Evolutionary conservation across 176 grass and related monocot species (phyloP).

Genomic region (Cymbopogon citratus): DNA sequence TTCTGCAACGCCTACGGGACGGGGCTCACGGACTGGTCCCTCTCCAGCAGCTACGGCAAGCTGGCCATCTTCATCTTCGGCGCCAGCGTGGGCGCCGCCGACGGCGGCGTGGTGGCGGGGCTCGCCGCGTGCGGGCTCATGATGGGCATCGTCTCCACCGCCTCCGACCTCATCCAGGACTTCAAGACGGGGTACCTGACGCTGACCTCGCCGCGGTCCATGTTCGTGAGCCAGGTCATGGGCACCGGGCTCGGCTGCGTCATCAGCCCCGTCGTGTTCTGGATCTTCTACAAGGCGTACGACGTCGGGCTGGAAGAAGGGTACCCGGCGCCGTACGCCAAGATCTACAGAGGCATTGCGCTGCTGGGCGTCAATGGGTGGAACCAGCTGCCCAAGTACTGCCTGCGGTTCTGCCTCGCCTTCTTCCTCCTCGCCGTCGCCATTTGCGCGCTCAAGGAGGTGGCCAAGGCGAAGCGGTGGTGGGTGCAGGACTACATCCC

Average conservation of each 20-base stretch:
- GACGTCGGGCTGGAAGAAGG: slow-evolving; percentile 1
- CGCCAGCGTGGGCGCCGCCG: slow-evolving; percentile 31
- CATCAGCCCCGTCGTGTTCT: slow-evolving; percentile 54
- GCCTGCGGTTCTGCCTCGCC: slow-evolving; percentile 48
- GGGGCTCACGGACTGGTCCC: slow-evolving; percentile 49
- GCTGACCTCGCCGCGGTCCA: slow-evolving; percentile 46
- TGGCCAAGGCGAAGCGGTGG: slow-evolving; percentile 26
- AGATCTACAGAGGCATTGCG: slow-evolving; percentile 56
- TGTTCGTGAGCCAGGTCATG: slow-evolving; percentile 59
- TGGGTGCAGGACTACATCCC: slow-evolving; percentile 50
- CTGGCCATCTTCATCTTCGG: slow-evolving; percentile 89
- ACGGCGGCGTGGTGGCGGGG: slow-evolving; percentile 48
- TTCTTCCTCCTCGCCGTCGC: slow-evolving; percentile 54
- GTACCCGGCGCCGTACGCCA: slow-evolving; percentile 51
- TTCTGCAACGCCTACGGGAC: slow-evolving; percentile 53
- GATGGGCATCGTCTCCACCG: slow-evolving; percentile 69
- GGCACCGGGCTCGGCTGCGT: slow-evolving; percentile 49
- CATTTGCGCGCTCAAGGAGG: slow-evolving; percentile 56
- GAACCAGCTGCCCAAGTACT: slow-evolving; percentile 43
- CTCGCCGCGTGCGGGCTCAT: slow-evolving; percentile 54
- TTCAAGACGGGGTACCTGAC: slow-evolving; percentile 67
- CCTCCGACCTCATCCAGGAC: slow-evolving; percentile 67
- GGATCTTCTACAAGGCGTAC: slow-evolving; percentile 66
- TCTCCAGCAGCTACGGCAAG: slow-evolving; percentile 83
- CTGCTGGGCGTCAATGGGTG: slow-evolving; percentile 45